A percentile compares a stretch with the other conserved stretches of the same genome.
Conservation (phyloP, 768 basidiomycete genomes). For the Artomyces pyxidatus region DNA sequence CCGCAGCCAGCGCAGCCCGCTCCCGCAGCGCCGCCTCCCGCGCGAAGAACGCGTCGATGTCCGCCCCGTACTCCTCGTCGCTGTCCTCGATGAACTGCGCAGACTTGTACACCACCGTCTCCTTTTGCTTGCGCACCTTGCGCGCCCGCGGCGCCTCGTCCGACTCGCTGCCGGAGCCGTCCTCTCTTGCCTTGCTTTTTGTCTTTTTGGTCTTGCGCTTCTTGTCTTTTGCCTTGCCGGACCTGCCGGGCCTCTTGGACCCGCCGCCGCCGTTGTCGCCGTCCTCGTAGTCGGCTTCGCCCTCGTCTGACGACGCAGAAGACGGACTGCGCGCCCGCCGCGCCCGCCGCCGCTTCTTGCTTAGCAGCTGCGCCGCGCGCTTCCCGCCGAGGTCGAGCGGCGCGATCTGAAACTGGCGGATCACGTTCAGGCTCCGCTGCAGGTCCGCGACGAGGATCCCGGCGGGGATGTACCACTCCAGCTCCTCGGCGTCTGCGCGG, state of each 20-base stretch:
- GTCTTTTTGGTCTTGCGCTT: too few relatives aligned
- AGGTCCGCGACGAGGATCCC: conserved; percentile 60
- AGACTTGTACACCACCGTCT: conserved; percentile 73
- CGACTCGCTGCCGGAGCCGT: conserved; percentile 23
- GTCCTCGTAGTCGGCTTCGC: too few relatives aligned
- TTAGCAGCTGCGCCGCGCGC: conserved; percentile 62
- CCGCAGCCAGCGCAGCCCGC: conserved; percentile 33
- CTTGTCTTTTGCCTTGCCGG: too few relatives aligned
- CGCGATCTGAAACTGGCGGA: conserved; percentile 73
- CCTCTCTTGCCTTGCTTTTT: too few relatives aligned
- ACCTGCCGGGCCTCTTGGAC: conserved; percentile 41
- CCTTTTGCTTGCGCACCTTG: conserved; percentile 48
- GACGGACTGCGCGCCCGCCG: conserved; percentile 44
- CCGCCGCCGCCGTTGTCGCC: conserved; percentile 44
- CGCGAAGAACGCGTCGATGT: conserved; percentile 77
- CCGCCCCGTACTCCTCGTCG: conserved; percentile 66
- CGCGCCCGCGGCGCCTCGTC: conserved; percentile 29
- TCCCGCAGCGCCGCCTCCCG: conserved; percentile 59
- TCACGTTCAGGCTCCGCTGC: conserved; percentile 59
- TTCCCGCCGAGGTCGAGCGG: conserved; percentile 80
- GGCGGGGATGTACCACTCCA: conserved; percentile 82
- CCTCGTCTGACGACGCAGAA: too few relatives aligned
- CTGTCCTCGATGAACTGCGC: conserved; percentile 91
- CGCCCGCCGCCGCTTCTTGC: conserved; percentile 47
- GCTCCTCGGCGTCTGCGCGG: conserved; percentile 51